A percentile compares a stretch with the other conserved stretches of the same genome.
Evolutionary conservation across 2,329 filamentous ascomycete species (phyloP).

Genomic region (Botrytis fragariae): DNA sequence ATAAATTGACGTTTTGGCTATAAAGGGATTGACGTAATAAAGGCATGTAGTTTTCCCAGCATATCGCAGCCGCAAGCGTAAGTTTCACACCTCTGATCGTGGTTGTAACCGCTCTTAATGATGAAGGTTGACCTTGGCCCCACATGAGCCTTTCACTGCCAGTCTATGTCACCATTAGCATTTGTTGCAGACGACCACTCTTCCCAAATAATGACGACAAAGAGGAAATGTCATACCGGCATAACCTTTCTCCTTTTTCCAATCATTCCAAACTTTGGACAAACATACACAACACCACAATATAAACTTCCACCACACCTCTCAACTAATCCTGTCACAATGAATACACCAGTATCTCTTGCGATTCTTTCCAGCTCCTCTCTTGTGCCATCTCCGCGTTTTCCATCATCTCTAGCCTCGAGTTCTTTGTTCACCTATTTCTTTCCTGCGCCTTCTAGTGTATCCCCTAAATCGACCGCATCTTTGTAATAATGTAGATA

Average conservation of each 20-base stretch:
- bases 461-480: constrained; percentile 83
- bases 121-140: constrained; percentile 80
- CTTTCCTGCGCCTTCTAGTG: constrained; percentile 64
- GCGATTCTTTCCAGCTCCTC: constrained; percentile 78
- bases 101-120: constrained; percentile 75
- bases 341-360: constrained; percentile 73
- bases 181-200: background rate
- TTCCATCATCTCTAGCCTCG: constrained; percentile 48
- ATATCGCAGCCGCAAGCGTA: constrained; percentile 83
- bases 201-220: background rate
- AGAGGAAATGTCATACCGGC: constrained; percentile 57
- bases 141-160: constrained; percentile 80
- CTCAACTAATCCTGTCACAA: constrained; percentile 79
- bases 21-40: constrained; percentile 81
- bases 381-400: constrained; percentile 70
- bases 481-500: constrained; percentile 76
- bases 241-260: constrained; percentile 92
- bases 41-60: constrained; percentile 98
- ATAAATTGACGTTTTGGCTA: constrained; percentile 86
- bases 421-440: constrained; percentile 67
- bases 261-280: constrained; percentile 66
- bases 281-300: constrained; percentile 79
- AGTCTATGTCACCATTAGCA: constrained; percentile 47
- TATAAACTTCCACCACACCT: constrained; percentile 79
- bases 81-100: constrained; percentile 75